A percentile compares a stretch with the other conserved stretches of the same genome.
These are phyloP conservation scores for Dissophora ornata DNA, from an alignment of 192 early-diverging fungal genomes.

Conservation along the genomic window DNA sequence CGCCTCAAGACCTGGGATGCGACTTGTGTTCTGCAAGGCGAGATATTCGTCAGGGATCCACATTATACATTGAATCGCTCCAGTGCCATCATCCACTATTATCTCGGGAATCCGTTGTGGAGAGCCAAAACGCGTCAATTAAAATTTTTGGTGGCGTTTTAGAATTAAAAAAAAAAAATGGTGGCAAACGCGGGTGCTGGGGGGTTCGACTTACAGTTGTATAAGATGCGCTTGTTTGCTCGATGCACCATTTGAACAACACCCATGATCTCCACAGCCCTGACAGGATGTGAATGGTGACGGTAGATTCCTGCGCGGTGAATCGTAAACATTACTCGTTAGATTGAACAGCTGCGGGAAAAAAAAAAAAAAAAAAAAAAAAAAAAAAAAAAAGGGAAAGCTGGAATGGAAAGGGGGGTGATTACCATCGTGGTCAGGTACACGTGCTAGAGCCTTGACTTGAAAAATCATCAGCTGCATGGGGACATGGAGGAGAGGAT, in stretches of 20 bases:
- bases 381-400: no score
- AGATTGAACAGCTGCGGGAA: no score
- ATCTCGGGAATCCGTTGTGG: no score
- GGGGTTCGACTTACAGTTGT: constrained; percentile 11
- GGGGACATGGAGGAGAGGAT: constrained; percentile 41
- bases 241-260: constrained; percentile 25
- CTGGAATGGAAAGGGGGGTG: no score
- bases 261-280: constrained; percentile 36
- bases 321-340: background rate
- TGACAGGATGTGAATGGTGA: constrained; percentile 32
- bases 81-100: constrained; percentile 52
- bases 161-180: background rate
- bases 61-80: constrained; percentile 26
- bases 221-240: constrained; percentile 9
- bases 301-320: constrained; percentile 23
- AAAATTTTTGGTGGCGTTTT: constrained; percentile 19
- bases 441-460: constrained; percentile 14
- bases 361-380: no score
- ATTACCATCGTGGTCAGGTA: constrained; percentile 37
- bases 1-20: background rate
- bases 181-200: background rate
- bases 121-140: no score
- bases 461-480: constrained; percentile 49
- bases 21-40: constrained; percentile 7
- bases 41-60: constrained; percentile 49